phyloP scores from a whole-genome alignment of 116 monocot species.

The Cymodocea nodosa region DNA sequence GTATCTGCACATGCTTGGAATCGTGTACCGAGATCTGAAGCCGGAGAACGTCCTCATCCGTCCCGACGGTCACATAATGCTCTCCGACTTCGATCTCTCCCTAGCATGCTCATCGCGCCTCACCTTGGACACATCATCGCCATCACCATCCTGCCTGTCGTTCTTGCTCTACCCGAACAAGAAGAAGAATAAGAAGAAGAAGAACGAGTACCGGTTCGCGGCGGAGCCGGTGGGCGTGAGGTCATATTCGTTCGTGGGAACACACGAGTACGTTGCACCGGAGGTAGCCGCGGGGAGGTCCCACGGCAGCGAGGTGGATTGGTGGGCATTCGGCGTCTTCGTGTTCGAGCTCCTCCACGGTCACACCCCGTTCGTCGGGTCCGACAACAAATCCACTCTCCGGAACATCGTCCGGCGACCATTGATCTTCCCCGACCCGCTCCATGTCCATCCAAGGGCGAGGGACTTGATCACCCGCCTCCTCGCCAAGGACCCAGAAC shows the following conservation, averaged over 20 bases:
- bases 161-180: not conserved
- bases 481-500: conserved; percentile 43
- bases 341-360: conserved; percentile 75
- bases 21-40: conserved; percentile 86
- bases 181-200: conserved; percentile 1
- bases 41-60: conserved; percentile 92
- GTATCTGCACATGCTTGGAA: conserved; percentile 84
- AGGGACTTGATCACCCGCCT: conserved; percentile 42
- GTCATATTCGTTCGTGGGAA: conserved; percentile 75
- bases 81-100: conserved; percentile 94
- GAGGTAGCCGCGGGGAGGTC: conserved; percentile 59
- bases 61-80: conserved; percentile 91
- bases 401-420: conserved; percentile 47
- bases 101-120: conserved; percentile 45
- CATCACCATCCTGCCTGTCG: not conserved
- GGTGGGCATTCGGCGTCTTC: conserved; percentile 86
- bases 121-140: conserved; percentile 4
- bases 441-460: conserved; percentile 7
- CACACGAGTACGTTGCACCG: conserved; percentile 84
- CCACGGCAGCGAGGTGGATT: conserved; percentile 76
- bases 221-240: conserved; percentile 61
- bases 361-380: conserved; percentile 61
- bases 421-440: conserved; percentile 27
- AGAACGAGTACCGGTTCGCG: conserved; percentile 17
- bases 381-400: conserved; percentile 45